Base-by-base conservation (phyloP, 768 basidiomycete species). In the Royoungia palumana region DNA sequence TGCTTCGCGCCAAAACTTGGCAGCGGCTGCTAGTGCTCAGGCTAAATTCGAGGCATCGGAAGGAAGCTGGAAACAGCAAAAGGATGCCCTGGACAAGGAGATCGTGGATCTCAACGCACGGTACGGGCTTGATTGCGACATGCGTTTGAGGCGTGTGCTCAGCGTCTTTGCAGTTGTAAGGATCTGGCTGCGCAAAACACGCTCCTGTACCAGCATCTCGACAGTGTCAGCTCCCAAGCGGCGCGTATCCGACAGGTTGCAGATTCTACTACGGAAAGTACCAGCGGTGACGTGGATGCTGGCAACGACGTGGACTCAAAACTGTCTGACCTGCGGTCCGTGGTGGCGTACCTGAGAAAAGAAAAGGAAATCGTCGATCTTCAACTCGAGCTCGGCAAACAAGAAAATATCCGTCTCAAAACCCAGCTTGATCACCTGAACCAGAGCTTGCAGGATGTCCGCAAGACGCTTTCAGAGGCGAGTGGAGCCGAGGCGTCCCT, bases 291-390 rank as follows among this genome's bases (percentile, higher is more conserved):
- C 37, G 71, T 57, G 19, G 80, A 80, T 17, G 59, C 66, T 0
- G 49, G 68, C 9, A 81, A 75, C 16, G 81, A 83, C 50, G 59
- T 71, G 4, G 86, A 88, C 53, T 74, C 74, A 2, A 85, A 89
- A 61, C 55, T 88, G 10, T 74, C 84, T 0, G 89, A 91, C 55
- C 69, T 92, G 19, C 85, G 87, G 24, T 79, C 85, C 16, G 85
- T 92, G 22, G 83, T 93, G 36, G 77, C 83, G 3, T 94, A 89
- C 66, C 72, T 94, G 28, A 79, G 92, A 35, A 90, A 87, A 61
- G 92, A 94, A 74, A 93, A 94, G 69, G 90, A 94, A 63, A 91
- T 94, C 44, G 85, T 89, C 38, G 91, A 94, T 56, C 77, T 93
- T 27, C 89, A 93, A 54, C 75, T 91, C 21, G 88, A 93, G 58